Base-by-base conservation (phyloP, 495 filamentous ascomycete species). In the Talaromyces wortmannii region DNA sequence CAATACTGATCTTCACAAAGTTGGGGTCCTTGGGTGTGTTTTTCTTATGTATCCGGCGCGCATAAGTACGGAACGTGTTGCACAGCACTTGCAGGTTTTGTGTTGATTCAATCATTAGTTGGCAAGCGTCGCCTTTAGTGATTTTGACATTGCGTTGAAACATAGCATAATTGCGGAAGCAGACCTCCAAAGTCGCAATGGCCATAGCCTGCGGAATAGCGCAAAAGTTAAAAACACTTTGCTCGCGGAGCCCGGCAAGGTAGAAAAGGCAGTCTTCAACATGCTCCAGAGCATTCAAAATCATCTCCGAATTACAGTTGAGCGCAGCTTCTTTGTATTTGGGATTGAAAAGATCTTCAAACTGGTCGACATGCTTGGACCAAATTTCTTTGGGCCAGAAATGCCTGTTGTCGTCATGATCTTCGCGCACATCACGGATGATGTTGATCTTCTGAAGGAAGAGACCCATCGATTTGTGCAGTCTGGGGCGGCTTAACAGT, bases 181-280 rank as follows among this genome's bases (percentile, higher is more conserved):
- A 88, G 31, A 94, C 77, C 54, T 95, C 76, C 43, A 97, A 68
- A 1, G 92, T 97, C 3, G 94, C 92, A 69, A 98, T 97, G 30
- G 95, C 94, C 94, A 98, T 98, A 57, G 85, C 76, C 71, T 98
- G 94, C n/a, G 94, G 94, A 61, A 98, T 98, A 45, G 95, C 92
- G 45, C 90, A 90, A 67, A 98, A 98, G 77, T 98, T 97, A 86
- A 98, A 98, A n/a, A 96, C 91, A 67, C 89, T 94, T 74, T 97
- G 94, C 68, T 98, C 94, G 55, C 88, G 89, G 45, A 97, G 80
- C 17, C 91, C 95, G 18, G 95, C 95, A 73, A 98, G 88, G 76
- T 98, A 98, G 76, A 91, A 97, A 7, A 98, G 74, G 70, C 92
- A 97, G 61, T 97, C 90, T 58, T 95, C 90, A 31, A 84, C 90